Percentiles rank a stretch among this genome's conserved stretches.
These are phyloP conservation scores for Acorus gramineus DNA, from an alignment of 106 monocot species.

Conservation along the genomic window DNA sequence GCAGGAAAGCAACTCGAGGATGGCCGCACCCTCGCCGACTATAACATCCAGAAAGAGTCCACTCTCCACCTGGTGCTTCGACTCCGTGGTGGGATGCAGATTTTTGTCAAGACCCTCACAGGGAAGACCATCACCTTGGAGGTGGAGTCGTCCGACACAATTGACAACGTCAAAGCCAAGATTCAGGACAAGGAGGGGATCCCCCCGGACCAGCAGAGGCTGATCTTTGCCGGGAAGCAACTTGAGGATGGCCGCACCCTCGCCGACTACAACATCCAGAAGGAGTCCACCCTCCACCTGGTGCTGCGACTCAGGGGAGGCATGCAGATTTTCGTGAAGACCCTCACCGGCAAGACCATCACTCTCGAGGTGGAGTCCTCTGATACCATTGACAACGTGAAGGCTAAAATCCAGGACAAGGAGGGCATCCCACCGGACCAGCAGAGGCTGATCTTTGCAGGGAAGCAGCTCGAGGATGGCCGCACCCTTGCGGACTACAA, in stretches of 20 bases:
- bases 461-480: slow-evolving; percentile 83
- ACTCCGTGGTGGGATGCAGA: too few relatives aligned
- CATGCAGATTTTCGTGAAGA: slow-evolving; percentile 85
- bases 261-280: slow-evolving; percentile 67
- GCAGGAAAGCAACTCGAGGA: too few relatives aligned
- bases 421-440: slow-evolving; percentile 89
- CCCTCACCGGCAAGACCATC: slow-evolving; percentile 75
- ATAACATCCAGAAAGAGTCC: too few relatives aligned
- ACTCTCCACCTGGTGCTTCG: too few relatives aligned
- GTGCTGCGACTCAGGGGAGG: slow-evolving; percentile 60
- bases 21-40: too few relatives aligned
- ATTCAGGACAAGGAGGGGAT: slow-evolving; percentile 44
- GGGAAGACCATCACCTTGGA: too few relatives aligned
- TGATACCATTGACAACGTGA: slow-evolving; percentile 77
- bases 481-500: slow-evolving; percentile 65
- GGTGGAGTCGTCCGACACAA: too few relatives aligned
- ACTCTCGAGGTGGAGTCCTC: slow-evolving; percentile 78
- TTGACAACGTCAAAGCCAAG: slow-evolving; percentile 19
- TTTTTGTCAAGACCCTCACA: too few relatives aligned
- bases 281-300: slow-evolving; percentile 61
- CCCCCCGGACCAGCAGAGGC: slow-evolving; percentile 36
- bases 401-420: slow-evolving; percentile 86
- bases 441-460: slow-evolving; percentile 81
- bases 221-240: slow-evolving; percentile 38
- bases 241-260: slow-evolving; percentile 65